These are phyloP conservation scores for Phaeosphaeriaceae sp. DNA, from an alignment of 2,329 filamentous ascomycete genomes.

Conservation along the genomic window DNA sequence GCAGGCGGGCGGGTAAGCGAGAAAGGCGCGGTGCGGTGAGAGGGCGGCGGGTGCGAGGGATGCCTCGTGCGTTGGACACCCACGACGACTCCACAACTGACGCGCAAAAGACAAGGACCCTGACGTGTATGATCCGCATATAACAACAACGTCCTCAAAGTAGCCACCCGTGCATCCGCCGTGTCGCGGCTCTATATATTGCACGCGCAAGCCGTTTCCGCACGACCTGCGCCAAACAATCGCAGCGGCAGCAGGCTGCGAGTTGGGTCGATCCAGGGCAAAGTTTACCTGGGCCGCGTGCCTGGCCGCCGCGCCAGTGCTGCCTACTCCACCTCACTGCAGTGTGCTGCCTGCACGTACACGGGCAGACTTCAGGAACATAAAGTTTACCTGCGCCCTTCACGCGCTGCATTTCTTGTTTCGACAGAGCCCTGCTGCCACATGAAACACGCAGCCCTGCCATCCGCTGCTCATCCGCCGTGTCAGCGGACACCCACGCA, in stretches of 20 bases:
- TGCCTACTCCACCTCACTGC: not conserved
- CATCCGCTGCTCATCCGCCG: constrained; percentile 5
- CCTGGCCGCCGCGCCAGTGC: not conserved
- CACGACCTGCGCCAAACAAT: not conserved
- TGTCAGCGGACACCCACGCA: constrained; percentile 9
- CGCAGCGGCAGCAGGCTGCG: not conserved
- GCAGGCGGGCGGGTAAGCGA: constrained; percentile 17
- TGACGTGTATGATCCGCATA: not conserved
- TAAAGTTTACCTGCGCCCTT: constrained; percentile 1
- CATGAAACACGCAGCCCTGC: constrained; percentile 19
- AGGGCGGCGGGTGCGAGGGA: constrained; percentile 9
- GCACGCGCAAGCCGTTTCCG: not conserved
- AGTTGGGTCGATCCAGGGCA: not conserved
- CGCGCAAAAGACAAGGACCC: not conserved
- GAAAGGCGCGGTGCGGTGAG: constrained; percentile 13
- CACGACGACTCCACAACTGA: not conserved
- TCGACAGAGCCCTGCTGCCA: constrained; percentile 7
- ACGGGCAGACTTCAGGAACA: not conserved
- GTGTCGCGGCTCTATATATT: not conserved
- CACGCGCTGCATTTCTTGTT: constrained; percentile 11
- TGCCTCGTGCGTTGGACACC: not conserved
- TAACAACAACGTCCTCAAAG: not conserved
- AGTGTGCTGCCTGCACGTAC: constrained; percentile 2
- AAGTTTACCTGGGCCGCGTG: not conserved
- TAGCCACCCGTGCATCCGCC: not conserved